Evolutionary conservation across 2,329 filamentous ascomycete genomes (phyloP).

Genomic region (Aspergillus fructus): DNA sequence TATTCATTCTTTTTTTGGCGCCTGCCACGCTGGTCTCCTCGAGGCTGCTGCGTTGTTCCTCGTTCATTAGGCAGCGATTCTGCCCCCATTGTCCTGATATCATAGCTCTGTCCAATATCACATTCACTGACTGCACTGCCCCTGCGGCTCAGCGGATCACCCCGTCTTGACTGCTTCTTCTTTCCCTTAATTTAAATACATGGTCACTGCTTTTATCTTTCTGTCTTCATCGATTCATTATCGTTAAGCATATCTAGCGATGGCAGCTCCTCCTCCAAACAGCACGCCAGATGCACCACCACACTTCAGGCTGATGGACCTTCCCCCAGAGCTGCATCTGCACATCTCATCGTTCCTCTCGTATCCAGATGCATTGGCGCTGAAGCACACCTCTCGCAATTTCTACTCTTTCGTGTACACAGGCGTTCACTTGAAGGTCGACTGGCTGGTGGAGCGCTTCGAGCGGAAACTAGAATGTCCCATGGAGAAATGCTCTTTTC

Average conservation of each 20-base stretch:
- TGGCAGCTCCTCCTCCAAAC: slow-evolving; percentile 1
- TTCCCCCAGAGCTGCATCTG: slow-evolving; percentile 68
- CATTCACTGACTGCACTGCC: slow-evolving; percentile 3
- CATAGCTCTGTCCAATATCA: slow-evolving; percentile 2
- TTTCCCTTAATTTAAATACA: neutral
- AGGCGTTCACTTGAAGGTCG: slow-evolving; percentile 63
- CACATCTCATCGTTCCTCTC: slow-evolving; percentile 60
- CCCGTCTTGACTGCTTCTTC: neutral
- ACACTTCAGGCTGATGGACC: slow-evolving; percentile 42
- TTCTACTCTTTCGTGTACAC: slow-evolving; percentile 67
- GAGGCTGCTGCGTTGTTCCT: neutral
- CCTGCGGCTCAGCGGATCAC: slow-evolving; percentile 3
- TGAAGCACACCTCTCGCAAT: slow-evolving; percentile 65
- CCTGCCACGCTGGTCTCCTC: slow-evolving; percentile 8
- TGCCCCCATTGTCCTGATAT: slow-evolving; percentile 4
- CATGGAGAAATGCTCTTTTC: slow-evolving; percentile 47
- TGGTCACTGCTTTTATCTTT: neutral
- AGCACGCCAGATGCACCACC: neutral
- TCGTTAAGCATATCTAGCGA: neutral
- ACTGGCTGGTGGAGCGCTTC: slow-evolving; percentile 67
- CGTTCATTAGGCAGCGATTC: slow-evolving; percentile 15
- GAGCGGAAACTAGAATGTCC: slow-evolving; percentile 66
- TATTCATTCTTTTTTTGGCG: neutral
- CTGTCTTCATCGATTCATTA: neutral
- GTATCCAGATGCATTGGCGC: slow-evolving; percentile 69